These are phyloP conservation scores for Paraphoma chrysanthemicola DNA, from an alignment of 2,329 filamentous ascomycete species.

Conservation along the genomic window DNA sequence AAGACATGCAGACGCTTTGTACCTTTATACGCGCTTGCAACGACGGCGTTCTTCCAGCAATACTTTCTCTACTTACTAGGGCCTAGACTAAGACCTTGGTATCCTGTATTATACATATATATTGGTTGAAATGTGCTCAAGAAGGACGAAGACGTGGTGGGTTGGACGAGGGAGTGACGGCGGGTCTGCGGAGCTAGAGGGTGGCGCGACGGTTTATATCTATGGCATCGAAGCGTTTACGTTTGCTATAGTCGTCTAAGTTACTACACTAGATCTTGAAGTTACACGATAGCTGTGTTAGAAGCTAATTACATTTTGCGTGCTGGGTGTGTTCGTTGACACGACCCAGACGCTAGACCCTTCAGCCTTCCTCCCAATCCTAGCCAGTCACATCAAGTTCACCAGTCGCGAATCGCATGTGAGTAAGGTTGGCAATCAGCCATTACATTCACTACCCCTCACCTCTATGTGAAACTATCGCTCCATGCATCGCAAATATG, in stretches of 20 bases:
- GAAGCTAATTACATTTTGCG: constrained; percentile 7
- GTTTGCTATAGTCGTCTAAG: constrained; percentile 17
- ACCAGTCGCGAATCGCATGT: constrained; percentile 8
- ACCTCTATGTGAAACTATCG: too few relatives aligned
- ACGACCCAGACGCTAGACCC: constrained; percentile 2
- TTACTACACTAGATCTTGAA: constrained; percentile 13
- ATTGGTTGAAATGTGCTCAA: not conserved
- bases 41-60: constrained; percentile 7
- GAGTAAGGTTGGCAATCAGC: constrained; percentile 14
- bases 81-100: constrained; percentile 3
- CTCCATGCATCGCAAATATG: too few relatives aligned
- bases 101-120: not conserved
- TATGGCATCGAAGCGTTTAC: constrained; percentile 12
- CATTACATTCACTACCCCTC: too few relatives aligned
- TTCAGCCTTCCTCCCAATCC: constrained; percentile 9
- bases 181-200: constrained; percentile 15
- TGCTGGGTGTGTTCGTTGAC: constrained; percentile 6
- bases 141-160: constrained; percentile 1
- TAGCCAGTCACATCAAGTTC: constrained; percentile 7
- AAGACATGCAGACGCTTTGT: constrained; percentile 17
- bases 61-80: constrained; percentile 12
- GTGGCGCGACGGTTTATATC: constrained; percentile 13
- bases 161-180: constrained; percentile 10
- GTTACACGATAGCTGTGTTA: constrained; percentile 7
- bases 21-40: constrained; percentile 12